A percentile compares a stretch with the other conserved stretches of the same genome.
Conservation (phyloP, 345 rosid genomes). For the Syzygium aromaticum region DNA sequence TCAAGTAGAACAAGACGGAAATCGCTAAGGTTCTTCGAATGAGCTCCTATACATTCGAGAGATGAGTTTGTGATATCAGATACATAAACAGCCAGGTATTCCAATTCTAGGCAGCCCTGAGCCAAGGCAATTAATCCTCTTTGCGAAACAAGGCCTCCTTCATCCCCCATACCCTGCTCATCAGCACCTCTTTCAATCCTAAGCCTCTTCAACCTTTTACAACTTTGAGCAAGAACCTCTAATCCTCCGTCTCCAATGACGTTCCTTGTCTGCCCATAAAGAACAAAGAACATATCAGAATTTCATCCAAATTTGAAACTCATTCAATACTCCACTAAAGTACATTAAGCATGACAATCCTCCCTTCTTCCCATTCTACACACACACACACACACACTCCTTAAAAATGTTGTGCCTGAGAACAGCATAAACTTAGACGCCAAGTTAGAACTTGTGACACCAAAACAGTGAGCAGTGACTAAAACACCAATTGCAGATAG, state of each 20-base stretch:
- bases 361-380: neutral
- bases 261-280: conserved; percentile 69
- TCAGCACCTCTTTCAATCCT: conserved; percentile 93
- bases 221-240: conserved; percentile 67
- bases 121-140: conserved; percentile 81
- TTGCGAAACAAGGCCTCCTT: conserved; percentile 80
- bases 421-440: neutral
- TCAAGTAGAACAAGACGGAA: conserved; percentile 91
- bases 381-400: neutral
- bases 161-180: conserved; percentile 81
- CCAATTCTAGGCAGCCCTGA: conserved; percentile 73
- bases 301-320: neutral
- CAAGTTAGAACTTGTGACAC: neutral
- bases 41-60: conserved; percentile 51
- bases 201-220: conserved; percentile 74
- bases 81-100: conserved; percentile 79
- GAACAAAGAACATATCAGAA: neutral
- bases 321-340: neutral
- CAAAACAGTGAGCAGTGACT: neutral
- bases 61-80: conserved; percentile 77
- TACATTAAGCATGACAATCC: neutral
- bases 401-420: neutral
- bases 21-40: conserved; percentile 64
- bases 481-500: neutral
- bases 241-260: conserved; percentile 92